Evolutionary conservation across 371 early-diverging fungal species (phyloP).

Genomic region (Phascolomyces articulosus): DNA sequence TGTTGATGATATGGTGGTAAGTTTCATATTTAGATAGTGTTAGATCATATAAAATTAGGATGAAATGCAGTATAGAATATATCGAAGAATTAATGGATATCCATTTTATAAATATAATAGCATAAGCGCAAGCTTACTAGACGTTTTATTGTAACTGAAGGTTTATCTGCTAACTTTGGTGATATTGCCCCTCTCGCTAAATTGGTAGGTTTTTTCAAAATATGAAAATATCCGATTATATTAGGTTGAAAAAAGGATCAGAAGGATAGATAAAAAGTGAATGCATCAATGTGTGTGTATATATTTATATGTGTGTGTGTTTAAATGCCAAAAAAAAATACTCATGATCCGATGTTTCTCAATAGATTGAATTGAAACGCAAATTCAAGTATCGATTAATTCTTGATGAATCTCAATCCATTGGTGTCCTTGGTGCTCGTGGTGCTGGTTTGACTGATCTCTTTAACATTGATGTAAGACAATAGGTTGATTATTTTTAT

Average conservation of each 20-base stretch:
- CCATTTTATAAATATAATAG: no score
- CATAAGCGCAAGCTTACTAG: slow-evolving; percentile 84
- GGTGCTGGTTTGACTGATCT: slow-evolving; percentile 94
- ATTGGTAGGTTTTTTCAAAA: no score
- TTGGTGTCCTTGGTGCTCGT: slow-evolving; percentile 91
- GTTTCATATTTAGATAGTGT: background rate
- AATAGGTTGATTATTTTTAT: no score
- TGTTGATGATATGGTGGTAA: slow-evolving; percentile 43
- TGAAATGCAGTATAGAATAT: no score
- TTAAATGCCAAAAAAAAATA: no score
- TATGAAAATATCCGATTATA: no score
- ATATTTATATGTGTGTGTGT: no score
- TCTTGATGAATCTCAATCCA: slow-evolving; percentile 94
- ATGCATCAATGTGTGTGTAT: no score
- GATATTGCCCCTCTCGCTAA: slow-evolving; percentile 88
- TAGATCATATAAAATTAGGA: no score
- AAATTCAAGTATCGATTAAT: slow-evolving; percentile 98
- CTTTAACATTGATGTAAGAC: slow-evolving; percentile 69
- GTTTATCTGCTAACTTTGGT: slow-evolving; percentile 93
- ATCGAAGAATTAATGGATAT: no score
- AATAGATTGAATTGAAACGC: slow-evolving; percentile 83
- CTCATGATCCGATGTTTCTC: background rate
- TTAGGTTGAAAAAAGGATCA: no score
- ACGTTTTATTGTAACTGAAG: slow-evolving; percentile 97
- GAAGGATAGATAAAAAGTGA: no score